phyloP scores from a whole-genome alignment of 1,284 basidiomycete species.

The Inonotus hispidus region DNA sequence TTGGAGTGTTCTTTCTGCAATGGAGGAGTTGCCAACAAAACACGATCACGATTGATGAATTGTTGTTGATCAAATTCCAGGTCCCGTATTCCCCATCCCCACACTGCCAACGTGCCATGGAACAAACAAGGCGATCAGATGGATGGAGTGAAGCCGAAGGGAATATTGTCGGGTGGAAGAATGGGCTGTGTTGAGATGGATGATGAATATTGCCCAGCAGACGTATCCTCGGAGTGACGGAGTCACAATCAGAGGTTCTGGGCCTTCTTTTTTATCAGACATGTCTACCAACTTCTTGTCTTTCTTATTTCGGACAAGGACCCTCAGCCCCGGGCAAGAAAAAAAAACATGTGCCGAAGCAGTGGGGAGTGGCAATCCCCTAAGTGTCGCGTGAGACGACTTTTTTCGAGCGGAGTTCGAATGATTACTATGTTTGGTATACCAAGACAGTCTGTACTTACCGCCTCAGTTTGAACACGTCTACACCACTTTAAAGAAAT shows the following conservation, averaged over 20 bases:
- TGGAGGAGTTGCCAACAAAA: not conserved
- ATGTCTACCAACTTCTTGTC: not conserved
- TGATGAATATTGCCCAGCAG: not conserved
- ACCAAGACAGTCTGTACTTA: too few relatives aligned
- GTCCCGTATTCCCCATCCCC: not conserved
- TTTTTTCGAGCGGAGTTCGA: too few relatives aligned
- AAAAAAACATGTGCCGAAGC: not conserved
- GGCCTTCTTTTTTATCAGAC: not conserved
- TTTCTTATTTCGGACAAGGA: not conserved
- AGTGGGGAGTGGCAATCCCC: too few relatives aligned
- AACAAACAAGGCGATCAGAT: not conserved
- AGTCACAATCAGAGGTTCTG: not conserved
- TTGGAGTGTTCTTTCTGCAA: not conserved
- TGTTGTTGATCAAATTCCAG: not conserved
- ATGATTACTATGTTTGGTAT: too few relatives aligned
- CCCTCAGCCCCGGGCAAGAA: not conserved
- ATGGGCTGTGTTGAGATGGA: not conserved
- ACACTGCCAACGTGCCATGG: not conserved
- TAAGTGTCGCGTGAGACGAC: too few relatives aligned
- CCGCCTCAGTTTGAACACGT: too few relatives aligned
- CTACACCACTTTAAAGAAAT: too few relatives aligned
- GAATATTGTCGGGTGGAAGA: not conserved
- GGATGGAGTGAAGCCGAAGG: not conserved
- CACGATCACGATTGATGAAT: not conserved
- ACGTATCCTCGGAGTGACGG: not conserved